Conservation (phyloP, 176 grass and related monocot species). For the Carex myosuroides region DNA sequence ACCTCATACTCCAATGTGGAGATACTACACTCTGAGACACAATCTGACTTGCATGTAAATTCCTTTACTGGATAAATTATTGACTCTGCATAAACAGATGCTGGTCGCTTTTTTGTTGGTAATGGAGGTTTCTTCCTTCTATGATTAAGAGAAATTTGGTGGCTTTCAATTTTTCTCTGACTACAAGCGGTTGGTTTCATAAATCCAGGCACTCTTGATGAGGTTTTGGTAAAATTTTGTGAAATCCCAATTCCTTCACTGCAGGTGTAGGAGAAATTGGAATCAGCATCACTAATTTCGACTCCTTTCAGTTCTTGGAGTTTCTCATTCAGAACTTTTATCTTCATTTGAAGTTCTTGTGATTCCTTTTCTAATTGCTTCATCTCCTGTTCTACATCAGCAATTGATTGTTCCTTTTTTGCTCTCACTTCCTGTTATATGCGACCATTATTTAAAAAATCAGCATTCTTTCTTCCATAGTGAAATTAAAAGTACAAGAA, state of each 20-base stretch:
- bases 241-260: slow-evolving; percentile 40
- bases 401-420: slow-evolving; percentile 51
- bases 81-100: slow-evolving; percentile 87
- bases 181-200: slow-evolving; percentile 86
- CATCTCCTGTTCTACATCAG: slow-evolving; percentile 39
- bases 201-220: slow-evolving; percentile 59
- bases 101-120: slow-evolving; percentile 46
- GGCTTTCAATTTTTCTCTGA: slow-evolving; percentile 49
- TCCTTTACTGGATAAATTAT: slow-evolving; percentile 49
- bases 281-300: slow-evolving; percentile 25
- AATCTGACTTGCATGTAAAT: slow-evolving; percentile 63
- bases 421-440: slow-evolving; percentile 55
- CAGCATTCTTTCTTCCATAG: neutral
- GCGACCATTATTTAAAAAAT: neutral
- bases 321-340: slow-evolving; percentile 44
- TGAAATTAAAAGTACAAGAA: slow-evolving; percentile 9
- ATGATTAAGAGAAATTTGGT: slow-evolving; percentile 26
- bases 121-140: slow-evolving; percentile 45
- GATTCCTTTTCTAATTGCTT: slow-evolving; percentile 65
- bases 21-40: slow-evolving; percentile 68
- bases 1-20: slow-evolving; percentile 66
- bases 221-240: slow-evolving; percentile 31
- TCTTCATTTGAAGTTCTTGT: slow-evolving; percentile 56
- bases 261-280: slow-evolving; percentile 24
- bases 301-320: slow-evolving; percentile 41